phyloP scores from a whole-genome alignment of 345 rosid species.

The Rubroshorea leprosula region DNA sequence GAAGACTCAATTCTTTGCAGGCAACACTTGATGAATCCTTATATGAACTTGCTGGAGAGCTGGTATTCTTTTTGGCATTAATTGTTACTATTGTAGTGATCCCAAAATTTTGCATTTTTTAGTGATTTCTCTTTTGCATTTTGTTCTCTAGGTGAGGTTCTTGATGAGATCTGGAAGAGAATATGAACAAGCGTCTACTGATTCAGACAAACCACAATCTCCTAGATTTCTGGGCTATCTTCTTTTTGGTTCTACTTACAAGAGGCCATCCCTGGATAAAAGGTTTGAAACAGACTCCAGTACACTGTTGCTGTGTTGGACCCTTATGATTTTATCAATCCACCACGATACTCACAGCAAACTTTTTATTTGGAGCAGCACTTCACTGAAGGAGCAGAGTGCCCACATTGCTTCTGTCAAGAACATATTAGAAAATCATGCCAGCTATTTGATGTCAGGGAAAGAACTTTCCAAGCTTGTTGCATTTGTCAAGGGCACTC shows the following conservation, averaged over 20 bases:
- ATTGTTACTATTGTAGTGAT: slow-evolving; percentile 14
- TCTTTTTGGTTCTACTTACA: slow-evolving; percentile 70
- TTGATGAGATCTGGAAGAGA: slow-evolving; percentile 97
- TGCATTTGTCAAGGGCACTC: slow-evolving; percentile 97
- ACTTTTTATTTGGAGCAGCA: slow-evolving; percentile 34
- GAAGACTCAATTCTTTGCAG: slow-evolving; percentile 40
- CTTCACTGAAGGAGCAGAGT: slow-evolving; percentile 80
- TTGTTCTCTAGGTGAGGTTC: slow-evolving; percentile 74
- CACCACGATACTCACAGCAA: slow-evolving; percentile 4
- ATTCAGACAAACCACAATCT: slow-evolving; percentile 59
- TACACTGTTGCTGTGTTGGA: slow-evolving; percentile 4
- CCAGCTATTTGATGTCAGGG: slow-evolving; percentile 93
- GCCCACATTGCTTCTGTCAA: slow-evolving; percentile 87
- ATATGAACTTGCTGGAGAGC: slow-evolving; percentile 99
- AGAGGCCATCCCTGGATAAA: slow-evolving; percentile 65
- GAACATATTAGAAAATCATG: slow-evolving; percentile 89
- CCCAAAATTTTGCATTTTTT: slow-evolving; percentile 7
- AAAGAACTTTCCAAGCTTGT: slow-evolving; percentile 98
- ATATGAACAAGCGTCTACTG: slow-evolving; percentile 63
- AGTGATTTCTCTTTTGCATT: slow-evolving; percentile 8
- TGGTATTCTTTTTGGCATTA: slow-evolving; percentile 43
- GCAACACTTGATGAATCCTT: slow-evolving; percentile 94
- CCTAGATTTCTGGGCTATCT: slow-evolving; percentile 86
- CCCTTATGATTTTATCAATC: slow-evolving; percentile 5
- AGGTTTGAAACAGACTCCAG: slow-evolving; percentile 37